Evolutionary conservation across 1,284 basidiomycete species (phyloP).

Genomic region (Naganishia sp.): DNA sequence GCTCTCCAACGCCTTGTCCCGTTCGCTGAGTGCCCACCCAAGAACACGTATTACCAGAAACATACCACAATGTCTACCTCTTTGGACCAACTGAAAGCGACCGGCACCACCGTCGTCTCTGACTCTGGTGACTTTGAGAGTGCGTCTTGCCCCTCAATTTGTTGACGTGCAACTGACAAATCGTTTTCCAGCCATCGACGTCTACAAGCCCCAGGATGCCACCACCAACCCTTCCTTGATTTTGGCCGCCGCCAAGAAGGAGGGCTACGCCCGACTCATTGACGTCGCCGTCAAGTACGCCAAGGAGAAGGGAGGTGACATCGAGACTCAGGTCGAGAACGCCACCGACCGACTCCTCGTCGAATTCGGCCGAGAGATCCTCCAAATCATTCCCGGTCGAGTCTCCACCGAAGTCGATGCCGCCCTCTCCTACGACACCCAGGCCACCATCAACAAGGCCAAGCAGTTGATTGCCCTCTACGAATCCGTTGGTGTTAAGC

Average conservation of each 20-base stretch:
- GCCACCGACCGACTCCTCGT: slow-evolving; percentile 91
- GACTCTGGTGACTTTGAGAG: slow-evolving; percentile 86
- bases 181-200: slow-evolving; percentile 67
- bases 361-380: slow-evolving; percentile 94
- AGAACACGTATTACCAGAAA: not conserved
- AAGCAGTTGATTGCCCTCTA: slow-evolving; percentile 93
- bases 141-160: slow-evolving; percentile 51
- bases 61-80: slow-evolving; percentile 69
- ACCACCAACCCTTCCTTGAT: slow-evolving; percentile 90
- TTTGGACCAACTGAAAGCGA: slow-evolving; percentile 79
- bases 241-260: slow-evolving; percentile 88
- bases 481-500: slow-evolving; percentile 82
- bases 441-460: slow-evolving; percentile 62
- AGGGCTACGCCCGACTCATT: slow-evolving; percentile 79
- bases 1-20: not conserved
- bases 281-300: slow-evolving; percentile 78
- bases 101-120: slow-evolving; percentile 91
- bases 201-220: slow-evolving; percentile 90
- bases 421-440: slow-evolving; percentile 91
- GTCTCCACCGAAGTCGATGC: slow-evolving; percentile 99
- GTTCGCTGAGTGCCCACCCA: not conserved
- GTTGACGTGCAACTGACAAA: not conserved
- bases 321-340: slow-evolving; percentile 70
- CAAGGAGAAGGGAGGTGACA: slow-evolving; percentile 73
- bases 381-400: slow-evolving; percentile 93